These are phyloP conservation scores for Termitomyces eurrhizus DNA, from an alignment of 768 basidiomycete species.

Conservation along the genomic window DNA sequence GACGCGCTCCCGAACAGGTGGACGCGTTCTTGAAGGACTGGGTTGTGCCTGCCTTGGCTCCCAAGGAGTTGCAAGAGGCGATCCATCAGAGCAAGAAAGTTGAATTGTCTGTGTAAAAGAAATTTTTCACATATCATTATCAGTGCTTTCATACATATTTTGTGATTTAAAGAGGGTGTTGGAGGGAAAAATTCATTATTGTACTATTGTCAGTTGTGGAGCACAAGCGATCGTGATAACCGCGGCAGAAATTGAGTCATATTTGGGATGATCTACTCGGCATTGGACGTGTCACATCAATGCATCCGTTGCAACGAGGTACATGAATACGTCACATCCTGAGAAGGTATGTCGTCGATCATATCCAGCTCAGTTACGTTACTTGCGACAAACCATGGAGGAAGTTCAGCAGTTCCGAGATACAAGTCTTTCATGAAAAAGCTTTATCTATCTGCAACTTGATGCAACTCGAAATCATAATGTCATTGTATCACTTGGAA, in stretches of 20 bases:
- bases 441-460: neutral
- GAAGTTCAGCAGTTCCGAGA: neutral
- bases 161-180: neutral
- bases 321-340: neutral
- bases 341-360: neutral
- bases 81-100: conserved; percentile 51
- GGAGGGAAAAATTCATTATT: neutral
- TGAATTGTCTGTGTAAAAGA: conserved; percentile 56
- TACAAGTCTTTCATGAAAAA: neutral
- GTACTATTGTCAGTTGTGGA: neutral
- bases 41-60: conserved; percentile 80
- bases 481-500: neutral
- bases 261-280: neutral
- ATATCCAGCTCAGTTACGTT: neutral
- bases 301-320: neutral
- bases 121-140: neutral
- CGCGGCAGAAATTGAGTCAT: neutral
- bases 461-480: neutral
- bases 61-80: conserved; percentile 49
- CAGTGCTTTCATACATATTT: neutral
- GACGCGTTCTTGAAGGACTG: conserved; percentile 83
- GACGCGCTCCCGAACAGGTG: conserved; percentile 94
- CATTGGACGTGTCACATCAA: neutral
- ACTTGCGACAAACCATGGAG: neutral
- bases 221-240: neutral